Evolutionary conservation across 768 basidiomycete species (phyloP), one percentile per base, ranked within the genome.

Genomic region (Pisolithus microcarpus): DNA sequence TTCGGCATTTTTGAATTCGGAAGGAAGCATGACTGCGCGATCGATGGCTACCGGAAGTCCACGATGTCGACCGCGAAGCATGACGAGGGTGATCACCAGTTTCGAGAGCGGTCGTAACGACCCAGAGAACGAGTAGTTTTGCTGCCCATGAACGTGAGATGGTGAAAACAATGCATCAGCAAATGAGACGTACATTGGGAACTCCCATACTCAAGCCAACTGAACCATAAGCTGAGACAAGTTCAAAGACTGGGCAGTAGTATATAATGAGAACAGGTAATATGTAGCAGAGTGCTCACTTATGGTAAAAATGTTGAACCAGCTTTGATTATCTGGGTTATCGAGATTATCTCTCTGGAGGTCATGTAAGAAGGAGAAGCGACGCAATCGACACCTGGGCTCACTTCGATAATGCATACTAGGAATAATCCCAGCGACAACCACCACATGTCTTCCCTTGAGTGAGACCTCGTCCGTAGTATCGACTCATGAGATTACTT

Each of bases 31-130:
- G 47, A 94, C 79, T 0, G 92, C 89, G 48, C 92, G 81, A 67
- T 92, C 90, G 43, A 93, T 91, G 8, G 89, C 91, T 19, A 88
- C 84, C 0, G 90, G 90, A 7, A 92, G 71, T 36, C 91, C 90
- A 44, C 93, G 84, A 66, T 97, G 93, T 13, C 91, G 80, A 7
- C 93, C 92, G 51, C 96, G 87, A 54, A 99, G 77, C 91, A 98
- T 98, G 57, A 98, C 91, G 8, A 79, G 65, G 61, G 82, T 84
- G 24, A 97, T 58, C 51, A 98, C 82, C 34, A 98, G 76, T 66
- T 98, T 98, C 0, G 92, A 93, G 5, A 96, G 67, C 0, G 85
- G 79, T 13, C 76, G 72, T 52, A 94, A 82, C 9, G 84, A 80
- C 2, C 91, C 94, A 5, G 81, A 80, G 49, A 97, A 77, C 0